A percentile compares a stretch with the other conserved stretches of the same genome.
Evolutionary conservation across 805 yeast species (phyloP).

Genomic region (Pichia nakasei): DNA sequence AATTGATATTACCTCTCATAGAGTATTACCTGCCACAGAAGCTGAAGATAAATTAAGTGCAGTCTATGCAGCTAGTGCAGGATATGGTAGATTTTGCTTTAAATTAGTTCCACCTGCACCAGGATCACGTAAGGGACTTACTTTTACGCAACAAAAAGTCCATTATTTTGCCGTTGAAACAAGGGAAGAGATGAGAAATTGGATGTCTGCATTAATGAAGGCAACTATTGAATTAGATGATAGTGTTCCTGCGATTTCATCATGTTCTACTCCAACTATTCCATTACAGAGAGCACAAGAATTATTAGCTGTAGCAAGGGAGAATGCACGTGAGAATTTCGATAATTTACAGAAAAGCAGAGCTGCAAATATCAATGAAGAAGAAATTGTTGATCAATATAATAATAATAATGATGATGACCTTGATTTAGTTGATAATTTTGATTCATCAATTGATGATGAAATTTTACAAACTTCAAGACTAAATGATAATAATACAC

Average conservation of each 20-base stretch:
- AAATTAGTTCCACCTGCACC: conserved; percentile 96
- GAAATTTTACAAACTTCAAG: conserved; percentile 12
- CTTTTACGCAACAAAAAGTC: conserved; percentile 91
- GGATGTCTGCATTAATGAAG: conserved; percentile 93
- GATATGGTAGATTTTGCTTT: conserved; percentile 89
- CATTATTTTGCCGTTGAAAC: conserved; percentile 95
- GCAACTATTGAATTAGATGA: conserved; percentile 97
- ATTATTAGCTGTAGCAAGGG: conserved; percentile 72
- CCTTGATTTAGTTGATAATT: background rate
- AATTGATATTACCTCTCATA: conserved; percentile 91
- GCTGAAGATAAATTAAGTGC: conserved; percentile 73
- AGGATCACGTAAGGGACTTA: conserved; percentile 88
- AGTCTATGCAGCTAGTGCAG: conserved; percentile 84
- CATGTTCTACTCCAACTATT: conserved; percentile 94
- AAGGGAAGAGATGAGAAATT: conserved; percentile 81
- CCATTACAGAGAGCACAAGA: conserved; percentile 82
- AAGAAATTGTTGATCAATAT: background rate
- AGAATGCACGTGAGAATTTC: conserved; percentile 50
- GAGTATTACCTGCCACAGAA: conserved; percentile 73
- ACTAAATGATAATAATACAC: conserved; percentile 19
- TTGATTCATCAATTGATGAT: conserved; percentile 1
- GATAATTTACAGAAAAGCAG: conserved; percentile 37
- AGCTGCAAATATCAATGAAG: background rate
- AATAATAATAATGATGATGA: background rate
- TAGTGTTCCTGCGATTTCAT: conserved; percentile 79